Conservation (phyloP, 2,329 filamentous ascomycete species). For the Tolypocladium ovalisporum region DNA sequence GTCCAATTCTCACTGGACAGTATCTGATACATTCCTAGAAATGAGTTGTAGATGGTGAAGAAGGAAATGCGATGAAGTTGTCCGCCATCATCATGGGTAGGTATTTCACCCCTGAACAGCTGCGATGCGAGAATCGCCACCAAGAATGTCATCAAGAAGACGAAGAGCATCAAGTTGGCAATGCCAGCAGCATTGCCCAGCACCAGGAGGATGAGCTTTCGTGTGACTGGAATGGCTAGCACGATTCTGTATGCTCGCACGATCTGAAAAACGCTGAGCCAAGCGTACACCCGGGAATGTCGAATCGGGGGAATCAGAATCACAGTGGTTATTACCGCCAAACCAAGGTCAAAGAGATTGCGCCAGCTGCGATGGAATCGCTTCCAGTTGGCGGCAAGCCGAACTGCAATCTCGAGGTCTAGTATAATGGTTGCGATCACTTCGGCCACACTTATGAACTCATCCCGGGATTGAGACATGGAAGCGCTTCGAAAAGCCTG, state of each 20-base stretch:
- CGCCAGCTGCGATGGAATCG: constrained; percentile 61
- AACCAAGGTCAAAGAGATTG: constrained; percentile 70
- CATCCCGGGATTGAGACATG: constrained; percentile 52
- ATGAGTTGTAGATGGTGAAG: constrained; percentile 86
- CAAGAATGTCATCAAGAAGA: constrained; percentile 90
- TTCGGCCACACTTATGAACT: constrained; percentile 64
- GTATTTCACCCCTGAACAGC: constrained; percentile 81
- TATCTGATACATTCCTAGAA: constrained; percentile 95
- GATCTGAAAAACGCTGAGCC: constrained; percentile 90
- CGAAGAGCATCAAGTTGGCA: constrained; percentile 87
- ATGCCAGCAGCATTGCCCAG: constrained; percentile 88
- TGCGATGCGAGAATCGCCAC: constrained; percentile 89
- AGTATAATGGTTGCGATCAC: constrained; percentile 67
- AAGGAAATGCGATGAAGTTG: constrained; percentile 64
- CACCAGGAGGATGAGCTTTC: constrained; percentile 77
- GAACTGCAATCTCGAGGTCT: constrained; percentile 70
- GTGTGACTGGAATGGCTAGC: constrained; percentile 75
- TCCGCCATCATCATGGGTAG: constrained; percentile 48
- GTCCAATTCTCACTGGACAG: constrained; percentile 98
- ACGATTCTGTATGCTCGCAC: constrained; percentile 86
- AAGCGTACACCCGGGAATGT: constrained; percentile 65
- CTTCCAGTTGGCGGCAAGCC: constrained; percentile 71
- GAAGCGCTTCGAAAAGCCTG: constrained; percentile 66
- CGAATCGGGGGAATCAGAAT: constrained; percentile 80
- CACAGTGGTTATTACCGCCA: constrained; percentile 72